Conservation (phyloP, 2,329 filamentous ascomycete genomes). For the Clarireedia paspali region DNA sequence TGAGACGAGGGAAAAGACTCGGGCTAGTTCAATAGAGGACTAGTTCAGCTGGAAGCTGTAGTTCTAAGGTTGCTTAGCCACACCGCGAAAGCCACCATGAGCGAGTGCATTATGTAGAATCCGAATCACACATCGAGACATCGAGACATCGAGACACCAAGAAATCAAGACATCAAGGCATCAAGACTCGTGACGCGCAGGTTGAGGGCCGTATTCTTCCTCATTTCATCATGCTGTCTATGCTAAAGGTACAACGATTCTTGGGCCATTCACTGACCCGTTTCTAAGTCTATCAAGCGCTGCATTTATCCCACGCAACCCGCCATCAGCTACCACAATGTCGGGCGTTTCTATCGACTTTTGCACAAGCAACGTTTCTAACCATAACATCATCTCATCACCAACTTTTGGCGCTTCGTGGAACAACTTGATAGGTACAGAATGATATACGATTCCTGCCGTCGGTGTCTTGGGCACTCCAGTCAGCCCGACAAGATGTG, state of each 20-base stretch:
- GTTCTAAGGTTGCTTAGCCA: too few species aligned
- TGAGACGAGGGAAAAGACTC: too few species aligned
- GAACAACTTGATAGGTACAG: constrained; percentile 67
- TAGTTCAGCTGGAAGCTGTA: too few species aligned
- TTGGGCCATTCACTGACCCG: constrained; percentile 59
- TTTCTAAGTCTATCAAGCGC: constrained; percentile 58
- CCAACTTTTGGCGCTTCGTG: constrained; percentile 60
- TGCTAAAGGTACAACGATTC: constrained; percentile 49
- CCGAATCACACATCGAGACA: too few species aligned
- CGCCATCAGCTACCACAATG: constrained; percentile 56
- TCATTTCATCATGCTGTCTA: not conserved
- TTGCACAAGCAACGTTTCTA: constrained; percentile 54
- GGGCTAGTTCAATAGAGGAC: too few species aligned
- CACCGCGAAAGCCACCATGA: too few species aligned
- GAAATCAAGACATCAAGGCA: too few species aligned
- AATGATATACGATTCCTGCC: constrained; percentile 22
- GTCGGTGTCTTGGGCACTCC: constrained; percentile 51
- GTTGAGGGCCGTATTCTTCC: too few species aligned
- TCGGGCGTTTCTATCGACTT: constrained; percentile 51
- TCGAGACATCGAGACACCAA: too few species aligned
- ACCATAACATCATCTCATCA: constrained; percentile 54
- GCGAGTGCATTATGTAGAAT: too few species aligned
- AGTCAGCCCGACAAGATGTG: constrained; percentile 60
- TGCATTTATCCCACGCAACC: constrained; percentile 58
- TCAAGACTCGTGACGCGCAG: too few species aligned